Evolutionary conservation across 2,329 filamentous ascomycete species (phyloP).

Genomic region (Piedraia hortae): DNA sequence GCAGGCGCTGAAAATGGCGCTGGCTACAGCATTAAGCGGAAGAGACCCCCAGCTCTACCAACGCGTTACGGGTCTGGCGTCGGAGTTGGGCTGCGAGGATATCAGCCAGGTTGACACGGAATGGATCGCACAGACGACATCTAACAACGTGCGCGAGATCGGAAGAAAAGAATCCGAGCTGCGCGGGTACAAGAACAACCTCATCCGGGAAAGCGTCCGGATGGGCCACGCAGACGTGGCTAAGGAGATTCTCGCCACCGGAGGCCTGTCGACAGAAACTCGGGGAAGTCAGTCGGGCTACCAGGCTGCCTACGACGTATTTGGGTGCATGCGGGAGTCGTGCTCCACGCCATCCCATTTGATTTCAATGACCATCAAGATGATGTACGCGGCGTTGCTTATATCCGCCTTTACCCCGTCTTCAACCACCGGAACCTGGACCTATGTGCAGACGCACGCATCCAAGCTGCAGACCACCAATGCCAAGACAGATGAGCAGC

Average conservation of each 20-base stretch:
- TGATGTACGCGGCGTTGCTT: conserved; percentile 49
- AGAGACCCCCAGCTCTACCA: conserved; percentile 47
- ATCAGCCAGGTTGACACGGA: conserved; percentile 37
- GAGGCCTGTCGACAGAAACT: conserved; percentile 18
- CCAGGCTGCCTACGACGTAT: conserved; percentile 44
- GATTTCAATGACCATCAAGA: conserved; percentile 50
- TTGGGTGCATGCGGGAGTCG: conserved; percentile 67
- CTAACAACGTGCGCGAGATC: conserved; percentile 40
- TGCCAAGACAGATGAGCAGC: conserved; percentile 28
- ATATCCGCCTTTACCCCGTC: conserved; percentile 33
- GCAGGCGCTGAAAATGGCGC: conserved; percentile 56
- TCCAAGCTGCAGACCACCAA: conserved; percentile 18
- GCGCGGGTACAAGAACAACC: conserved; percentile 82
- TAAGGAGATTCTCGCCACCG: conserved; percentile 51
- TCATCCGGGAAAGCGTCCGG: conserved; percentile 81
- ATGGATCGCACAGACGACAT: conserved; percentile 49
- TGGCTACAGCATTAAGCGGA: conserved; percentile 47
- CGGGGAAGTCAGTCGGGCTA: conserved; percentile 23
- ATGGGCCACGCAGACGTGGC: conserved; percentile 90
- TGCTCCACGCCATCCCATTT: conserved; percentile 65
- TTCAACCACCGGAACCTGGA: conserved; percentile 20
- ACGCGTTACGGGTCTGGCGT: conserved; percentile 38
- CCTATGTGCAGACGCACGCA: conserved; percentile 30
- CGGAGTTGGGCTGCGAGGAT: conserved; percentile 35
- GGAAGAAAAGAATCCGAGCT: conserved; percentile 59